Evolutionary conservation across 23 red algal species (phyloP).

Genomic region (Pyropia haitanensis): DNA sequence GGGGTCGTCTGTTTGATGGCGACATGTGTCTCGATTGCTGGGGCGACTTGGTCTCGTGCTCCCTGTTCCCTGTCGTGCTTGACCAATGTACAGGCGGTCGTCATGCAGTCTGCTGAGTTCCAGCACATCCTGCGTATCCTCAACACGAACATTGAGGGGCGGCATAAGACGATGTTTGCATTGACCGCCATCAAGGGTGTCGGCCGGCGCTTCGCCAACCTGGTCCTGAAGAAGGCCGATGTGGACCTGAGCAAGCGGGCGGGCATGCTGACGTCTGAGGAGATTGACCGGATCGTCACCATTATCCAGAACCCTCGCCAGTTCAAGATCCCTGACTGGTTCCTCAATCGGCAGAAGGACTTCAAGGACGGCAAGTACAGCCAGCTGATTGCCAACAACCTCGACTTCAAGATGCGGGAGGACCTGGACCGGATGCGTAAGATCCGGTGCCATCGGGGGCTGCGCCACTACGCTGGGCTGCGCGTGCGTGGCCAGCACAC

Average conservation of each 20-base stretch:
- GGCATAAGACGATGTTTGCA: slow-evolving; percentile 83
- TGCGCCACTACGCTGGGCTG: slow-evolving; percentile 91
- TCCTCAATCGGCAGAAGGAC: slow-evolving; percentile 93
- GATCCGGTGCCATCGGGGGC: slow-evolving; percentile 90
- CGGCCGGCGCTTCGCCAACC: slow-evolving; percentile 90
- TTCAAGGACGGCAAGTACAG: slow-evolving; percentile 91
- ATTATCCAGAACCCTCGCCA: slow-evolving; percentile 97
- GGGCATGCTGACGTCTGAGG: slow-evolving; percentile 84
- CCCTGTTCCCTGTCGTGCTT: neutral
- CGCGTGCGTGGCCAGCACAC: slow-evolving; percentile 97
- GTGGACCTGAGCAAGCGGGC: slow-evolving; percentile 96
- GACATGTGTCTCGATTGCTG: too few relatives aligned
- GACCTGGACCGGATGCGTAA: slow-evolving; percentile 96
- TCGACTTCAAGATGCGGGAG: slow-evolving; percentile 97
- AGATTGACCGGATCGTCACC: slow-evolving; percentile 95
- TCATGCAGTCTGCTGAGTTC: slow-evolving; percentile 89
- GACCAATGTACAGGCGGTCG: slow-evolving; percentile 42
- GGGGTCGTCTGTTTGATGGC: too few relatives aligned
- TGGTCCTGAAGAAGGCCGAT: slow-evolving; percentile 97
- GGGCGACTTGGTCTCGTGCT: neutral
- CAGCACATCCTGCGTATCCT: slow-evolving; percentile 99
- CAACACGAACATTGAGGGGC: slow-evolving; percentile 99
- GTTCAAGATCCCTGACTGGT: slow-evolving; percentile 99
- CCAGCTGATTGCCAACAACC: slow-evolving; percentile 96
- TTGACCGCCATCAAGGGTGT: slow-evolving; percentile 98